Conservation (phyloP, 176 grass and related monocot species). For the Carex cristatella region DNA sequence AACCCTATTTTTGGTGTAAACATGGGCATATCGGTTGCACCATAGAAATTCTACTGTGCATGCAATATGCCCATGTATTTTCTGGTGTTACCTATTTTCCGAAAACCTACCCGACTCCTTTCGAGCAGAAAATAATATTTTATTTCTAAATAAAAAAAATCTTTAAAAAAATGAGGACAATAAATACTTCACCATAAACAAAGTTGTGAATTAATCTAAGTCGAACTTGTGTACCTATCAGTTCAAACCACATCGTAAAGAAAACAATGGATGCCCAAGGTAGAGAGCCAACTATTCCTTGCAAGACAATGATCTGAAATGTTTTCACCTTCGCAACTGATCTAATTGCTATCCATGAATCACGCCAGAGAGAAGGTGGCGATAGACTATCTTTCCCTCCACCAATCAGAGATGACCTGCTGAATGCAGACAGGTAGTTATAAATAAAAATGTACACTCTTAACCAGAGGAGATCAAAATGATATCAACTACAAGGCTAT, state of each 20-base stretch:
- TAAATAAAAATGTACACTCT: neutral
- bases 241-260: conserved; percentile 99
- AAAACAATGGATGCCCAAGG: conserved; percentile 89
- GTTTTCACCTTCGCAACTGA: conserved; percentile 77
- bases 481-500: neutral
- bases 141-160: too few species aligned
- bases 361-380: conserved; percentile 51
- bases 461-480: neutral
- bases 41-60: too few species aligned
- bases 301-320: conserved; percentile 95
- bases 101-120: too few species aligned
- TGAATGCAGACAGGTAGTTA: neutral
- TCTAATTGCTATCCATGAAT: conserved; percentile 67
- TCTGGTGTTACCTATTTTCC: too few species aligned
- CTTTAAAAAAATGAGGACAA: neutral
- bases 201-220: neutral
- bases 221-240: conserved; percentile 54
- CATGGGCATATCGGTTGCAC: too few species aligned
- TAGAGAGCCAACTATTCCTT: conserved; percentile 85
- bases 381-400: conserved; percentile 38
- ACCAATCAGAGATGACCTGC: conserved; percentile 44
- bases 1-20: too few species aligned
- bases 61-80: too few species aligned
- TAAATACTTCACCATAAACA: neutral
- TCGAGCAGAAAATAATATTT: too few species aligned